Conservation (phyloP, 768 basidiomycete species). For the Boletus fagicola region DNA sequence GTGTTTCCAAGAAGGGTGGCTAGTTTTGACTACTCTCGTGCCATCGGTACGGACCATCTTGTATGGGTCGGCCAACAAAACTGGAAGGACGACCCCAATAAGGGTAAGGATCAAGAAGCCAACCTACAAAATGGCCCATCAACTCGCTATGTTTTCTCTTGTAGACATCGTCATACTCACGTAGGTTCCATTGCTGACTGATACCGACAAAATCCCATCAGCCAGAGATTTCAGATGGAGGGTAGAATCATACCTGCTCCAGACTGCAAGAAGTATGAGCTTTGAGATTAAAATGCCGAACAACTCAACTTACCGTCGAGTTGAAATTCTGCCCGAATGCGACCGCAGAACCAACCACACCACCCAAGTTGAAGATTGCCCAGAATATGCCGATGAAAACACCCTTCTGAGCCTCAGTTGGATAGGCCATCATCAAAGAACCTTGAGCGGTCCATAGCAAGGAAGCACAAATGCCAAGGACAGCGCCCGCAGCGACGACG, state of each 20-base stretch:
- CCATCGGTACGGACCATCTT: conserved; percentile 78
- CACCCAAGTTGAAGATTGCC: conserved; percentile 78
- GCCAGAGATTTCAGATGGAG: neutral
- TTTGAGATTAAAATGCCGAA: neutral
- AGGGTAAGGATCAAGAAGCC: conserved; percentile 71
- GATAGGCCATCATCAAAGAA: conserved; percentile 54
- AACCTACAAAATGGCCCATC: conserved; percentile 44
- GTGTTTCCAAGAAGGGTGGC: conserved; percentile 72
- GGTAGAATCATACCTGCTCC: conserved; percentile 27
- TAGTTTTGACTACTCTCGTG: conserved; percentile 54
- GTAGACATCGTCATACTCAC: conserved; percentile 50
- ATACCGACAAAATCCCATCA: neutral
- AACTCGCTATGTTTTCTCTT: neutral
- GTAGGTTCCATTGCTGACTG: conserved; percentile 76
- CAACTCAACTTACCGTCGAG: conserved; percentile 44
- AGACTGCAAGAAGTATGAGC: conserved; percentile 12
- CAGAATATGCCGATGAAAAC: conserved; percentile 52
- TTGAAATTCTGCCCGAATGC: conserved; percentile 71
- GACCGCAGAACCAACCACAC: conserved; percentile 75
- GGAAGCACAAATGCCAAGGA: conserved; percentile 51
- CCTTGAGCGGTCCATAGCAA: conserved; percentile 56
- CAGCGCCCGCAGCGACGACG: conserved; percentile 46
- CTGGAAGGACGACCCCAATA: conserved; percentile 61
- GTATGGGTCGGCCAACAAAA: conserved; percentile 67
- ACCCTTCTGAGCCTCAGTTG: conserved; percentile 56